Conservation (phyloP, 2,329 filamentous ascomycete genomes). For the Paraphaeosphaeria minitans region DNA sequence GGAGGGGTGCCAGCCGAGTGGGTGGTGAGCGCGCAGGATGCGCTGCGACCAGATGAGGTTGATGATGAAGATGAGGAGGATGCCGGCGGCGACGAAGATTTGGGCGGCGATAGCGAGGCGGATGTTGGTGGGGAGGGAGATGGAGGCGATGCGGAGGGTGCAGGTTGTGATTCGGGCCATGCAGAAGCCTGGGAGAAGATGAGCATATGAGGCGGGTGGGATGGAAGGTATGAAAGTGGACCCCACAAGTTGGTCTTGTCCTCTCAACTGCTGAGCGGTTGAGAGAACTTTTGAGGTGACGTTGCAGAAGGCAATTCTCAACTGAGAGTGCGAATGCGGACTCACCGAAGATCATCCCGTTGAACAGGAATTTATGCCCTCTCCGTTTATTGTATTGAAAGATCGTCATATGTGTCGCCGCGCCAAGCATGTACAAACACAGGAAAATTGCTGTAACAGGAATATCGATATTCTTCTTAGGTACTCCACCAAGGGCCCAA, state of each 20-base stretch:
- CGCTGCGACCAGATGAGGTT: conserved; percentile 80
- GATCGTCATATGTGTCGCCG: conserved; percentile 49
- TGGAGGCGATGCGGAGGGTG: conserved; percentile 43
- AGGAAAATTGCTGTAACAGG: conserved; percentile 51
- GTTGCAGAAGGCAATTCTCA: background rate
- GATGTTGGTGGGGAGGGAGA: conserved; percentile 47
- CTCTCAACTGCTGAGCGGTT: too few species aligned
- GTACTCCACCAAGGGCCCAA: conserved; percentile 46
- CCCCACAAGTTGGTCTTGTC: too few species aligned
- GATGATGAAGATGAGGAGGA: conserved; percentile 75
- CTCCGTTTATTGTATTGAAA: conserved; percentile 46
- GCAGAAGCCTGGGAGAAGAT: conserved; percentile 44
- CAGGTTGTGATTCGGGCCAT: conserved; percentile 51
- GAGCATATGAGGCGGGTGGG: background rate
- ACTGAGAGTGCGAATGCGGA: background rate
- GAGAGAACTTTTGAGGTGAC: background rate
- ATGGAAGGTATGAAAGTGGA: too few species aligned
- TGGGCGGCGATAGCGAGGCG: conserved; percentile 62
- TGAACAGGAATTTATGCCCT: conserved; percentile 51
- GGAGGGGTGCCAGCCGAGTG: conserved; percentile 70
- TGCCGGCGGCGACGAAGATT: conserved; percentile 75
- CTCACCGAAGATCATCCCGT: conserved; percentile 47
- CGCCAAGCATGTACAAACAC: conserved; percentile 48
- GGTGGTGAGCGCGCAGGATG: conserved; percentile 74
- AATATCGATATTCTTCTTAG: conserved; percentile 46